Base-by-base conservation (phyloP, 1,139 yeast genomes). In the Geotrichum klebahnii region DNA sequence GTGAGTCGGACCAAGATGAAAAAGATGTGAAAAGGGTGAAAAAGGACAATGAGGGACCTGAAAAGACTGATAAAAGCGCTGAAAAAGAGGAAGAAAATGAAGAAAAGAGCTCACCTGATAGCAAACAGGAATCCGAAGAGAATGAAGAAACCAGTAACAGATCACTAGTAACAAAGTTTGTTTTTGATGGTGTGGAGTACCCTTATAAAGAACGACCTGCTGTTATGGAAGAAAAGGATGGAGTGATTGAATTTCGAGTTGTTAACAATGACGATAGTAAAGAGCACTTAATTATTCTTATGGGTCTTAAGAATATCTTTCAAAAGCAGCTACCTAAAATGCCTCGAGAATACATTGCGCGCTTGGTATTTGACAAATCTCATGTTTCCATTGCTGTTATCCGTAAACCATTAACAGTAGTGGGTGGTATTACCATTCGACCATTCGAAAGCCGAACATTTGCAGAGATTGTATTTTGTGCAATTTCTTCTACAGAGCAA, bases 401-500 rank as follows among this genome's bases (percentile, higher is more conserved):
- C 17, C 75, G 96, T 55, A 87, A 86, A 59, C 97, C 97, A 10
- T 69, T 92, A 58, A 87, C 95, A 0, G 98, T 92, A 26, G 97
- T 92, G 1, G 99, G 99, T 35, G 99, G 99, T 2, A 90, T 92
- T 49, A 94, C 99, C 0, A 90, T 87, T 64, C 76, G 97, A 52
- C 98, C 99, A 1, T 92, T 92, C 68, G 86, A 88, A 62, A 80
- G 81, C 51, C 78, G 96, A 54, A 84, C 80, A 61, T 94, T 92
- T 74, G 99, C 98, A 0, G 99, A 92, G 68, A 92, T 92, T 71
- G 99, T 94, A 22, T 92, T 92, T 63, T 92, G 97, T 76, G 99
- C 99, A 23, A 92, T 92, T 52, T 84, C 95, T 36, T 88, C 97
- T 2, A 88, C 97, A 0, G 98, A 92, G 66, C 99, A 92, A 71